Percentiles rank a stretch among this genome's conserved stretches.
These are phyloP conservation scores for Geotrichum bryndzae DNA, from an alignment of 1,139 yeast species.

Conservation along the genomic window DNA sequence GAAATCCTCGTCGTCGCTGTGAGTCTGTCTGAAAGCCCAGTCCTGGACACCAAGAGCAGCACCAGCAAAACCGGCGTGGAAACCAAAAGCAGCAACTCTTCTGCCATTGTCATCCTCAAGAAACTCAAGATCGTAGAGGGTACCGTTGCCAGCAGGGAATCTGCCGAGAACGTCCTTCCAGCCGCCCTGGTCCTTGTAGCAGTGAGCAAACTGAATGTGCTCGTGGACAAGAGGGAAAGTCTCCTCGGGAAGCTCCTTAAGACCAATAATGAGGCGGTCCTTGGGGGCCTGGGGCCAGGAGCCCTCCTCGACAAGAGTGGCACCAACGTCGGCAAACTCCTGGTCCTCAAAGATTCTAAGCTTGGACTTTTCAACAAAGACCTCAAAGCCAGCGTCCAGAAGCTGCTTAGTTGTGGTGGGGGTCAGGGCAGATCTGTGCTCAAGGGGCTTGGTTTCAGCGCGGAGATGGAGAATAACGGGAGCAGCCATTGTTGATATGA, in stretches of 20 bases:
- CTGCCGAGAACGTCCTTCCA: constrained; percentile 88
- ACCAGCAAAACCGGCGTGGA: constrained; percentile 98
- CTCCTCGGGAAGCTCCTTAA: constrained; percentile 95
- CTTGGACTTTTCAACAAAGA: constrained; percentile 78
- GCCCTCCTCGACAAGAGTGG: constrained; percentile 82
- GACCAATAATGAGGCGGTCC: constrained; percentile 83
- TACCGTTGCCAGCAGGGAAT: constrained; percentile 88
- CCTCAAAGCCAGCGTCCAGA: constrained; percentile 79
- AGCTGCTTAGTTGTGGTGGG: constrained; percentile 83
- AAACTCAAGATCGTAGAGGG: constrained; percentile 87
- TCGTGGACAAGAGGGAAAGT: constrained; percentile 89
- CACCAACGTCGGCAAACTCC: constrained; percentile 77
- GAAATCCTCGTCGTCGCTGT: constrained; percentile 56
- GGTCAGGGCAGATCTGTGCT: constrained; percentile 94
- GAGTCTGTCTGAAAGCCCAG: constrained; percentile 87
- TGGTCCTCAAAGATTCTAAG: constrained; percentile 71
- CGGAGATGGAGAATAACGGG: constrained; percentile 57
- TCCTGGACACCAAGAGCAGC: constrained; percentile 93
- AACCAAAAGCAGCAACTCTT: constrained; percentile 98
- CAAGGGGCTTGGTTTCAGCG: constrained; percentile 95
- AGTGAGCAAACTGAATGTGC: constrained; percentile 97
- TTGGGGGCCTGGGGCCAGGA: constrained; percentile 89
- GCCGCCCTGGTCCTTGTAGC: constrained; percentile 95
- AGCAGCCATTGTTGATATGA: constrained; percentile 12
- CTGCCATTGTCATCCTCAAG: constrained; percentile 91